Evolutionary conservation across 1,139 yeast species (phyloP), one percentile per base, ranked within the genome.

Genomic region (Suhomyces atakaporum): DNA sequence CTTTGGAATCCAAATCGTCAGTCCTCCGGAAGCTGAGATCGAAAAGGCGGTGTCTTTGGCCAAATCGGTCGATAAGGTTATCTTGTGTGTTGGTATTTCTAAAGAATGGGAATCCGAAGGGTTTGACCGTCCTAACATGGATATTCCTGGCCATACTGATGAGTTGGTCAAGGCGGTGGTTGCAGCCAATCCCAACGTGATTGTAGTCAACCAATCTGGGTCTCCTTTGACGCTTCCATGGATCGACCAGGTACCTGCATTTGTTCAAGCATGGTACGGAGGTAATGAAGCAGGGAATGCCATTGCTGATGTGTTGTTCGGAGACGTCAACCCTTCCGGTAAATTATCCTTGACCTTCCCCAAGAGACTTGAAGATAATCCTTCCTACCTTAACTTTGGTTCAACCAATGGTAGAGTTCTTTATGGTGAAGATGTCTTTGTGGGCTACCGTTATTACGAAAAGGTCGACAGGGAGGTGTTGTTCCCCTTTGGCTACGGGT

Each of bases 81-180:
- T 67, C 22, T 52, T 64, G 53, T 71, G 73, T 38, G 70, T 66
- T 35, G 75, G 75, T 34, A 60, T 74, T 47, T 58, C 51, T 52
- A 66, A 62, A 29, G 78, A 73, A 36, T 73, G 74, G 70, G 81
- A 76, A 40, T 54, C 62, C 22, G 65, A 77, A 53, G 77, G 80
- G 19, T 69, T 60, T 45, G 78, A 75, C 49, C 60, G 81, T 45
- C 55, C 55, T 11, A 53, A 53, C 37, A 57, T 68, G 69, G 60
- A 58, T 25, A 44, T 56, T 26, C 55, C 54, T 2, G 53, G 53
- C 15, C 35, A 38, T 37, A 46, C 54, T 14, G 43, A 50, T 39
- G 25, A 36, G 28, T 31, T 51, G 34, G 35, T 51, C 4, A 19
- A 27, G 9, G 53, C 38, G 22, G 53, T 50, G 29, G 36, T 25